Evolutionary conservation across 345 rosid species (phyloP).

Genomic region (Geranium brycei): DNA sequence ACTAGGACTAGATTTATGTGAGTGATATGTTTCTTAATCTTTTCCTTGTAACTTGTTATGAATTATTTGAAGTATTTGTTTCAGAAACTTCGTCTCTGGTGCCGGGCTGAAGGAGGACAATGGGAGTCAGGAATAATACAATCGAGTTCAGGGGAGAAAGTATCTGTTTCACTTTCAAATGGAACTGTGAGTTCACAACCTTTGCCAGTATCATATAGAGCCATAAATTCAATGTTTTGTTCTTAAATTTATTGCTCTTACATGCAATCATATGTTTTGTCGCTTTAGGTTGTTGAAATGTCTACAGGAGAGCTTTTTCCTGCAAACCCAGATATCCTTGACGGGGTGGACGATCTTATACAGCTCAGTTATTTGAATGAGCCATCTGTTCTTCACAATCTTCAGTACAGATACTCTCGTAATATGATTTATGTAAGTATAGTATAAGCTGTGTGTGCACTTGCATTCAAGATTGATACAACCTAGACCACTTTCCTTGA

Average conservation of each 20-base stretch:
- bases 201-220: background rate
- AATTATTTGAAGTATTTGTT: constrained; percentile 12
- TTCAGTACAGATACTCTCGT: constrained; percentile 56
- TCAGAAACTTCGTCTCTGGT: constrained; percentile 86
- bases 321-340: constrained; percentile 83
- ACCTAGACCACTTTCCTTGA: constrained; percentile 9
- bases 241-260: constrained; percentile 3
- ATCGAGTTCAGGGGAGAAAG: constrained; percentile 57
- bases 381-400: constrained; percentile 83
- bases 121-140: constrained; percentile 78
- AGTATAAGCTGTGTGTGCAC: constrained; percentile 1
- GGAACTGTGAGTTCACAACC: constrained; percentile 45
- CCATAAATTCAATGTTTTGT: background rate
- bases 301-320: constrained; percentile 68
- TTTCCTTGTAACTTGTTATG: background rate
- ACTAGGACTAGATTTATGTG: background rate
- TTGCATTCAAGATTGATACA: background rate
- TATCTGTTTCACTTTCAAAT: constrained; percentile 42
- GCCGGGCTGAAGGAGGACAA: constrained; percentile 38
- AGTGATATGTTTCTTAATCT: background rate
- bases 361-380: constrained; percentile 94
- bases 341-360: constrained; percentile 76
- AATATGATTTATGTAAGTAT: constrained; percentile 78
- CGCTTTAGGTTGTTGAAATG: constrained; percentile 40
- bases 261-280: constrained; percentile 7